These are phyloP conservation scores for Sugiyamaella japonica DNA, from an alignment of 1,139 yeast species.

Conservation along the genomic window DNA sequence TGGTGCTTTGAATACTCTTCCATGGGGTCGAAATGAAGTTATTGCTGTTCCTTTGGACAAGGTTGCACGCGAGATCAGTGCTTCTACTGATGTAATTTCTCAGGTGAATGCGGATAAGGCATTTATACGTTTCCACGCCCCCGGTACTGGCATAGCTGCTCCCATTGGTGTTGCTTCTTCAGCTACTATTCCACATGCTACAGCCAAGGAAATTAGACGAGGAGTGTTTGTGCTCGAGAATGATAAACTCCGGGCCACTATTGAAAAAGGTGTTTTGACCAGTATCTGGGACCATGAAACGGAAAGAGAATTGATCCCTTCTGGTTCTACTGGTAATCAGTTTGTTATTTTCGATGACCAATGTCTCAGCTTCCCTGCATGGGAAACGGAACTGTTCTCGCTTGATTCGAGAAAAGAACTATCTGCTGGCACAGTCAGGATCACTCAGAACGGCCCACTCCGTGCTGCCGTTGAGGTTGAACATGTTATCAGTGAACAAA, in stretches of 20 bases:
- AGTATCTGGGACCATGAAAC: constrained; percentile 63
- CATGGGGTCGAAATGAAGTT: constrained; percentile 66
- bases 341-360: constrained; percentile 81
- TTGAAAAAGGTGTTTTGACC: constrained; percentile 64
- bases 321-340: constrained; percentile 67
- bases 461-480: constrained; percentile 59
- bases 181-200: constrained; percentile 21
- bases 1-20: constrained; percentile 56
- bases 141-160: constrained; percentile 25
- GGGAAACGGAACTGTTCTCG: constrained; percentile 94
- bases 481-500: constrained; percentile 56
- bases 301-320: constrained; percentile 68
- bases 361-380: constrained; percentile 89
- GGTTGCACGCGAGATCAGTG: constrained; percentile 6
- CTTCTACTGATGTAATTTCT: constrained; percentile 4
- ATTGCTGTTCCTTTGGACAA: constrained; percentile 41
- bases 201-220: constrained; percentile 44
- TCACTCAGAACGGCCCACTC: constrained; percentile 56
- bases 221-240: constrained; percentile 57
- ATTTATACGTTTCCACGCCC: constrained; percentile 21
- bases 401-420: constrained; percentile 64
- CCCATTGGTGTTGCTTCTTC: constrained; percentile 12
- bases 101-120: constrained; percentile 16
- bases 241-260: constrained; percentile 56
- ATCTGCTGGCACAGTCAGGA: constrained; percentile 45